These are phyloP conservation scores for Colletotrichum sp. DNA, from an alignment of 2,329 filamentous ascomycete species.

Conservation along the genomic window DNA sequence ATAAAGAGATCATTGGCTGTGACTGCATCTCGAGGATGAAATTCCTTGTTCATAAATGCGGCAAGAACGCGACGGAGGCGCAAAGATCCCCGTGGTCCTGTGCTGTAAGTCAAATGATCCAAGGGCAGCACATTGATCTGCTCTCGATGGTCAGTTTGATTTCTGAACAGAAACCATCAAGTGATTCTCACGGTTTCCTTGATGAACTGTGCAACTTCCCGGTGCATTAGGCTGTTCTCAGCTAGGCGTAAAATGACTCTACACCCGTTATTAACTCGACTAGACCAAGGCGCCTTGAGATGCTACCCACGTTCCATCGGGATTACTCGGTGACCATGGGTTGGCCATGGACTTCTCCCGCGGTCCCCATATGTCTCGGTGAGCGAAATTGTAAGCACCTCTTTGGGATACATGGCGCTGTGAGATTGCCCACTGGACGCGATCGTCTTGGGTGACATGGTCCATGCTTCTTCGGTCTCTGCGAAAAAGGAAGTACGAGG, in stretches of 20 bases:
- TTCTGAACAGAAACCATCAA: neutral
- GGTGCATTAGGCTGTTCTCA: constrained; percentile 28
- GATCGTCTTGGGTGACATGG: neutral
- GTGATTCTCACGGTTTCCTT: constrained; percentile 1
- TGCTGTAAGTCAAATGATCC: constrained; percentile 31
- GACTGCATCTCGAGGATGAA: constrained; percentile 20
- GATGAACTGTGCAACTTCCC: constrained; percentile 22
- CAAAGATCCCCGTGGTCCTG: constrained; percentile 29
- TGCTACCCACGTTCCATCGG: constrained; percentile 20
- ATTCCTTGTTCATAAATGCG: constrained; percentile 26
- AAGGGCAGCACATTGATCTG: constrained; percentile 20
- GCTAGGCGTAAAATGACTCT: constrained; percentile 27
- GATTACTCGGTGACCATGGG: constrained; percentile 24
- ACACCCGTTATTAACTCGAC: neutral
- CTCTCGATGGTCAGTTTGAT: neutral
- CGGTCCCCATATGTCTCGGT: constrained; percentile 22
- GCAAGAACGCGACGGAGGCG: constrained; percentile 29
- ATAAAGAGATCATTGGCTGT: constrained; percentile 27
- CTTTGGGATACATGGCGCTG: constrained; percentile 14
- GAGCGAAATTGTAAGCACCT: constrained; percentile 21
- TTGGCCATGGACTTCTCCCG: constrained; percentile 25
- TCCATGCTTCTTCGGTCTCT: neutral
- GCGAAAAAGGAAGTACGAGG: neutral
- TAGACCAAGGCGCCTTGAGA: neutral
- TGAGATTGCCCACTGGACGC: neutral